These are phyloP conservation scores for Erodium trifolium DNA, from an alignment of 441 rosid species.

Conservation along the genomic window DNA sequence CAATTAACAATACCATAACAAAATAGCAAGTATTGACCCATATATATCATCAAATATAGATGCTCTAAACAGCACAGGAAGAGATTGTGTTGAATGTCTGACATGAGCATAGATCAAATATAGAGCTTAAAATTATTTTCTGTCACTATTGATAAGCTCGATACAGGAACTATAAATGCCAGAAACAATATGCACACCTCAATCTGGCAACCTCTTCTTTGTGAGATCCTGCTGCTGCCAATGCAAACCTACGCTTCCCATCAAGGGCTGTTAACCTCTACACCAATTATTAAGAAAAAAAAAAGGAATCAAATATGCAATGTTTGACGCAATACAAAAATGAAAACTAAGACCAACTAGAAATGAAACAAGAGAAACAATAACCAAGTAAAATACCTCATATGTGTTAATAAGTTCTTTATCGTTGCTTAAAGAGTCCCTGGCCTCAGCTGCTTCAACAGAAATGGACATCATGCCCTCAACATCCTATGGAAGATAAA, in stretches of 20 bases:
- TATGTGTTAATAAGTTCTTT: slow-evolving; percentile 85
- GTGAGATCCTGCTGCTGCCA: slow-evolving; percentile 89
- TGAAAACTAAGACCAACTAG: slow-evolving; percentile 7
- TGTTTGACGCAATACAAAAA: background rate
- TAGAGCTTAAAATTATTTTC: background rate
- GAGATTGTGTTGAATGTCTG: background rate
- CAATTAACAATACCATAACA: background rate
- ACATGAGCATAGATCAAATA: background rate
- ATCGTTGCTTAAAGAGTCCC: slow-evolving; percentile 90
- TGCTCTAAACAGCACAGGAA: background rate
- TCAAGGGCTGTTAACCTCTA: slow-evolving; percentile 97
- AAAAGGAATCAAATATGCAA: slow-evolving; percentile 3
- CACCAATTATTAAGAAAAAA: slow-evolving; percentile 14
- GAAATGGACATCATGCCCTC: slow-evolving; percentile 99
- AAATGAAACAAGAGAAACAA: background rate
- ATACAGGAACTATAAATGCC: slow-evolving; percentile 8
- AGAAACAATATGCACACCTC: slow-evolving; percentile 47
- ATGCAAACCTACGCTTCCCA: slow-evolving; percentile 98
- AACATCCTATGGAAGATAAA: slow-evolving; percentile 55
- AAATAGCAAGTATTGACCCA: slow-evolving; percentile 1
- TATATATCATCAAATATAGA: background rate
- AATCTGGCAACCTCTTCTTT: slow-evolving; percentile 88
- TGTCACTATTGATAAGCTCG: slow-evolving; percentile 7
- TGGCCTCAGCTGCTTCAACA: slow-evolving; percentile 92
- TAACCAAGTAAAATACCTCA: slow-evolving; percentile 43